phyloP scores from a whole-genome alignment of 139 green algal genomes.

The Chlamydomonas sp. region DNA sequence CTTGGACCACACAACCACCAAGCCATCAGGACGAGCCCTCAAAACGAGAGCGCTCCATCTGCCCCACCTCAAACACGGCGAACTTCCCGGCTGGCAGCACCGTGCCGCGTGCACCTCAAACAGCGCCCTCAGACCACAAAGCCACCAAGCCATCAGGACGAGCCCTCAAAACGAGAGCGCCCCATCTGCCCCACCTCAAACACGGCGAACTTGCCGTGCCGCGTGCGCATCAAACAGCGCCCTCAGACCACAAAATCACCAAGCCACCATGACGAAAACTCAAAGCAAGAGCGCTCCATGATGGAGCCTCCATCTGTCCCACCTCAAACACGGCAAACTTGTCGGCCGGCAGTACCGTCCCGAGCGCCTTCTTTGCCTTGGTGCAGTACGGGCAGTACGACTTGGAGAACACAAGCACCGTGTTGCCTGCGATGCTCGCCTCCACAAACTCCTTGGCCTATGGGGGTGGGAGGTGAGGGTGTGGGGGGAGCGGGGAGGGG shows the following conservation, averaged over 20 bases:
- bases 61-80: too few relatives aligned
- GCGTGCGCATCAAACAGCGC: neutral
- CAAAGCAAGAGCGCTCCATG: neutral
- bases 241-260: neutral
- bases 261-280: neutral
- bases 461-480: too few relatives aligned
- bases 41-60: too few relatives aligned
- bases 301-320: neutral
- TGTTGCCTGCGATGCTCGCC: neutral
- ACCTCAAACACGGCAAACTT: slow-evolving; percentile 40
- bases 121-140: too few relatives aligned
- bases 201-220: neutral
- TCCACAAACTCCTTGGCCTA: neutral
- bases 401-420: slow-evolving; percentile 29
- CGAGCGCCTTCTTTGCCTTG: slow-evolving; percentile 44
- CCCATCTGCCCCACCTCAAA: neutral
- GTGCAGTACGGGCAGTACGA: slow-evolving; percentile 40
- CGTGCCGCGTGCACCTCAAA: too few relatives aligned
- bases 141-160: too few relatives aligned
- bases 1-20: too few relatives aligned
- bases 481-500: too few relatives aligned
- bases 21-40: too few relatives aligned
- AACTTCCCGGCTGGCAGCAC: too few relatives aligned
- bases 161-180: neutral
- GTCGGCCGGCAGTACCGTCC: slow-evolving; percentile 18